phyloP scores from a whole-genome alignment of 2,329 filamentous ascomycete genomes.

The Leptographium galeiforme region DNA sequence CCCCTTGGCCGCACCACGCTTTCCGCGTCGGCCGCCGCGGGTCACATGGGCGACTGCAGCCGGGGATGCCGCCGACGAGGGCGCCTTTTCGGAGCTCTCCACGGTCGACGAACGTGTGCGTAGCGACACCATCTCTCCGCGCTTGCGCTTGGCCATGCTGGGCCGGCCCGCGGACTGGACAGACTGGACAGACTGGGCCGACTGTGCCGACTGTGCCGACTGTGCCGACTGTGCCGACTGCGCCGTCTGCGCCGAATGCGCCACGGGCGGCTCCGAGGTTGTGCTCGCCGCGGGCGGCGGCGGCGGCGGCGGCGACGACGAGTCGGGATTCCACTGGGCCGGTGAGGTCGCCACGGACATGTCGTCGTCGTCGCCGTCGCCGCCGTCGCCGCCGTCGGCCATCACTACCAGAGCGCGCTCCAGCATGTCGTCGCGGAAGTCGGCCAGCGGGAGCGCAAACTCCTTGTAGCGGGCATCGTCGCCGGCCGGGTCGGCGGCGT shows the following conservation, averaged over 20 bases:
- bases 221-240: background rate
- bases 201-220: background rate
- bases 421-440: slow-evolving; percentile 12
- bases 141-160: slow-evolving; percentile 10
- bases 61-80: slow-evolving; percentile 8
- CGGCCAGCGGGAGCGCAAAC: slow-evolving; percentile 11
- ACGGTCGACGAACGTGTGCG: slow-evolving; percentile 12
- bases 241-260: background rate
- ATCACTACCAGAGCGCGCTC: slow-evolving; percentile 6
- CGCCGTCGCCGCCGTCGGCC: background rate
- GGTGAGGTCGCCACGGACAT: slow-evolving; percentile 10
- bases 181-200: too few relatives aligned
- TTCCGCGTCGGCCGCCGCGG: slow-evolving; percentile 5
- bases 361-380: background rate
- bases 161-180: background rate
- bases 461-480: slow-evolving; percentile 11
- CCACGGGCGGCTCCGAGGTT: background rate
- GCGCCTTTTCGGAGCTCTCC: slow-evolving; percentile 8
- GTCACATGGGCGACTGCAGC: background rate
- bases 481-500: slow-evolving; percentile 4
- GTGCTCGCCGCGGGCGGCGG: background rate
- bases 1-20: background rate
- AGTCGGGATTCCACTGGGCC: slow-evolving; percentile 11
- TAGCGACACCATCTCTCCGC: slow-evolving; percentile 6
- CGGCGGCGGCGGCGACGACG: slow-evolving; percentile 2